These are phyloP conservation scores for Phyllosticta paracitricarpa DNA, from an alignment of 2,329 filamentous ascomycete species.

Conservation along the genomic window DNA sequence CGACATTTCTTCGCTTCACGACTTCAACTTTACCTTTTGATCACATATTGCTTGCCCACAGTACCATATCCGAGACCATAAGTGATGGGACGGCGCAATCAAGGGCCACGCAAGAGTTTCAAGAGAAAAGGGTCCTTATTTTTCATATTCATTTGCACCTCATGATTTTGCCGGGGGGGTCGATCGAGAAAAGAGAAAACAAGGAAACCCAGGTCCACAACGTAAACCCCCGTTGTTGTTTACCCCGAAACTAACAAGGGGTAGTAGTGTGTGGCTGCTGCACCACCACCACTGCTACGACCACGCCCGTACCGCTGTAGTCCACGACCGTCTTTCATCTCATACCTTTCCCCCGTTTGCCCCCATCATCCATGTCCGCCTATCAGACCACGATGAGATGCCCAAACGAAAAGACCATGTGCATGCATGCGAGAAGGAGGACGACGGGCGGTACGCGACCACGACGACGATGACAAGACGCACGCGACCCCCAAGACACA, in stretches of 20 bases:
- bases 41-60: no score
- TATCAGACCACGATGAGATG: no score
- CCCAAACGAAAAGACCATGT: no score
- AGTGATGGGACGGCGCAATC: no score
- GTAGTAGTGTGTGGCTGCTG: not conserved
- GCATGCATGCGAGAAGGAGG: no score
- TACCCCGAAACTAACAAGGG: not conserved
- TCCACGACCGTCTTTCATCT: no score
- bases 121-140: not conserved
- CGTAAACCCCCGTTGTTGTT: not conserved
- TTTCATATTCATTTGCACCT: not conserved
- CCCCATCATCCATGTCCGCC: no score
- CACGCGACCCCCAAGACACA: not conserved
- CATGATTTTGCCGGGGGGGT: not conserved
- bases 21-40: no score
- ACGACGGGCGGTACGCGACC: not conserved
- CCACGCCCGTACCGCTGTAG: not conserved
- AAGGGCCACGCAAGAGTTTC: not conserved
- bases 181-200: not conserved
- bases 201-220: not conserved
- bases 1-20: no score
- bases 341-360: no score
- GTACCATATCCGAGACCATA: no score
- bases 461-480: constrained; percentile 1
- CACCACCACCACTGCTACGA: not conserved